phyloP scores from a whole-genome alignment of 306 rosid genomes.

The Cucurbita argyrosperma region DNA sequence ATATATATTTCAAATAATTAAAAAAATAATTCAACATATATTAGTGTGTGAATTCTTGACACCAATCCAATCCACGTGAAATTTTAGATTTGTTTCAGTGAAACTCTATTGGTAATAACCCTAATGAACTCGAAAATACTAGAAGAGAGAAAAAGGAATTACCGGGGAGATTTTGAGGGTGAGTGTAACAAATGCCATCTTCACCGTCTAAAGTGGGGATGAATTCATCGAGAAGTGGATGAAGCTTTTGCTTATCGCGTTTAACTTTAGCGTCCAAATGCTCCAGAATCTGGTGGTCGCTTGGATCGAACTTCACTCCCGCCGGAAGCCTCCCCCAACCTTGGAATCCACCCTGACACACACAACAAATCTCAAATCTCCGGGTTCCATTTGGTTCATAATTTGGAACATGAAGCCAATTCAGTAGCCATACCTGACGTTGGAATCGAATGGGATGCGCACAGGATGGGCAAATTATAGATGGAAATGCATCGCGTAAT shows the following conservation, averaged over 20 bases:
- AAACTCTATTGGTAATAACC: no score
- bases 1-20: no score
- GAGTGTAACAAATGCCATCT: slow-evolving; percentile 88
- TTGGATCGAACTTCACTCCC: slow-evolving; percentile 89
- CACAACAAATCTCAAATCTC: no score
- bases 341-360: slow-evolving; percentile 21
- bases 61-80: no score
- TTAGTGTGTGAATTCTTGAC: no score
- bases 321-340: slow-evolving; percentile 76
- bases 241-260: slow-evolving; percentile 46
- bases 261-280: slow-evolving; percentile 74
- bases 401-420: no score
- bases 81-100: no score
- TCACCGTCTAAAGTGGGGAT: slow-evolving; percentile 79
- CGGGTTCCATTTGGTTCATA: no score
- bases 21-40: no score
- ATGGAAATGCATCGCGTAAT: background rate
- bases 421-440: slow-evolving; percentile 34
- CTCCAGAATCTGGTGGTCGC: slow-evolving; percentile 61
- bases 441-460: slow-evolving; percentile 44
- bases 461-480: slow-evolving; percentile 60
- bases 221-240: slow-evolving; percentile 74
- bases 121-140: no score
- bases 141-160: background rate
- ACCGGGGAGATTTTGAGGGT: slow-evolving; percentile 95